These are phyloP conservation scores for Naganishia sp. DNA, from an alignment of 1,284 basidiomycete species.

Conservation along the genomic window DNA sequence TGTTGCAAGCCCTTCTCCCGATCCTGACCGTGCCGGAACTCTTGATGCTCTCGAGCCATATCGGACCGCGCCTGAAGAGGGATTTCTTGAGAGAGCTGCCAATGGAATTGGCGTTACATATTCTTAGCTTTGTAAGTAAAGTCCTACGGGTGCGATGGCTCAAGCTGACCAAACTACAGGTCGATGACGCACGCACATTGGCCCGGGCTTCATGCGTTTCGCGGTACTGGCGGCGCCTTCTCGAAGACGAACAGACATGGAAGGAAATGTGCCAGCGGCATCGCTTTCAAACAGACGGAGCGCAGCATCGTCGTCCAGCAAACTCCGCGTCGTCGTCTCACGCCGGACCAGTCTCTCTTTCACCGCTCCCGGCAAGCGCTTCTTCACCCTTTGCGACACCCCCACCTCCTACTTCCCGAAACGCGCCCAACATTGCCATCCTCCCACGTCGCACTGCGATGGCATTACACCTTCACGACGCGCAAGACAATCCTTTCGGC, in stretches of 20 bases:
- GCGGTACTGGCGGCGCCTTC: conserved; percentile 71
- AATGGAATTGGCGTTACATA: conserved; percentile 76
- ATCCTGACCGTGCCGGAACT: conserved; percentile 74
- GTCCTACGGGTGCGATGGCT: neutral
- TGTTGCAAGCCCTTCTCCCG: conserved; percentile 65
- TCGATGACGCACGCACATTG: conserved; percentile 79
- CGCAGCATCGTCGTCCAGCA: neutral
- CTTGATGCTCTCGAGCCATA: conserved; percentile 69
- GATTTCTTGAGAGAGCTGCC: conserved; percentile 85
- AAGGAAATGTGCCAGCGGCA: conserved; percentile 70
- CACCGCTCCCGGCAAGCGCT: neutral
- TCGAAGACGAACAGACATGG: conserved; percentile 85
- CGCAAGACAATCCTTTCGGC: neutral
- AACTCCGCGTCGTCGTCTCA: conserved; percentile 10
- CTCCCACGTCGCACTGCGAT: conserved; percentile 12
- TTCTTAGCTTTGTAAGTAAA: conserved; percentile 65
- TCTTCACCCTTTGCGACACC: neutral
- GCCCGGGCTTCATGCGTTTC: conserved; percentile 73
- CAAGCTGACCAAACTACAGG: conserved; percentile 32
- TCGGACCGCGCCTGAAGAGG: conserved; percentile 78
- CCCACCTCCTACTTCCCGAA: neutral
- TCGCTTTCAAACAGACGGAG: conserved; percentile 55
- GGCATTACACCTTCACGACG: neutral
- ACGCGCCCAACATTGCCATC: conserved; percentile 16
- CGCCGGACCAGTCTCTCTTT: neutral